Evolutionary conservation across 495 filamentous ascomycete genomes (phyloP).

Genomic region (Ascobolus immersus): DNA sequence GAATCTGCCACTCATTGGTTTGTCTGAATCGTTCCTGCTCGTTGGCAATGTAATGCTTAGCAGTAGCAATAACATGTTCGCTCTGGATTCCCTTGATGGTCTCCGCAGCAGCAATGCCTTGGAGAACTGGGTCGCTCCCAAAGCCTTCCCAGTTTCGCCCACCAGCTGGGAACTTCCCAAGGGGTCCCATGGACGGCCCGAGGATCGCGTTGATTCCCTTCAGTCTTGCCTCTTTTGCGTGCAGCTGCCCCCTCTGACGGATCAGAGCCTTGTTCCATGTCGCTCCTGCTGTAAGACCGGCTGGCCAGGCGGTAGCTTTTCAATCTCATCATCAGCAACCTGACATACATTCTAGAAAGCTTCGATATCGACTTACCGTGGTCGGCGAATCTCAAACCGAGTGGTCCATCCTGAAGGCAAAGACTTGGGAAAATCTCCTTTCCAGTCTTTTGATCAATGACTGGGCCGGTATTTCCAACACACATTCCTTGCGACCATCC

Average conservation of each 20-base stretch:
- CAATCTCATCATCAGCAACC: too few species aligned
- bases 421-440: constrained; percentile 56
- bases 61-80: constrained; percentile 57
- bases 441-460: constrained; percentile 14
- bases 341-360: too few species aligned
- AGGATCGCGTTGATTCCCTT: constrained; percentile 55
- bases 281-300: constrained; percentile 61
- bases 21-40: constrained; percentile 79
- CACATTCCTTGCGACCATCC: constrained; percentile 80
- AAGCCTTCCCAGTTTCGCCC: constrained; percentile 87
- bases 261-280: constrained; percentile 75
- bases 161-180: constrained; percentile 62
- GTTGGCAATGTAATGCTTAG: constrained; percentile 50
- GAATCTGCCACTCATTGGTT: constrained; percentile 34
- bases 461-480: constrained; percentile 69
- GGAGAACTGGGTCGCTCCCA: constrained; percentile 49
- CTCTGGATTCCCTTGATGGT: constrained; percentile 42
- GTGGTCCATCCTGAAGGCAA: constrained; percentile 74
- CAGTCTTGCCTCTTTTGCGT: constrained; percentile 41
- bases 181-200: constrained; percentile 48
- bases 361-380: too few species aligned
- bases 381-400: constrained; percentile 45
- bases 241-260: constrained; percentile 37
- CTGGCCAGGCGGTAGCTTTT: constrained; percentile 58
- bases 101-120: constrained; percentile 35